Evolutionary conservation across 345 rosid species (phyloP), one percentile per base, ranked within the genome.

Genomic region (Balakata baccata): DNA sequence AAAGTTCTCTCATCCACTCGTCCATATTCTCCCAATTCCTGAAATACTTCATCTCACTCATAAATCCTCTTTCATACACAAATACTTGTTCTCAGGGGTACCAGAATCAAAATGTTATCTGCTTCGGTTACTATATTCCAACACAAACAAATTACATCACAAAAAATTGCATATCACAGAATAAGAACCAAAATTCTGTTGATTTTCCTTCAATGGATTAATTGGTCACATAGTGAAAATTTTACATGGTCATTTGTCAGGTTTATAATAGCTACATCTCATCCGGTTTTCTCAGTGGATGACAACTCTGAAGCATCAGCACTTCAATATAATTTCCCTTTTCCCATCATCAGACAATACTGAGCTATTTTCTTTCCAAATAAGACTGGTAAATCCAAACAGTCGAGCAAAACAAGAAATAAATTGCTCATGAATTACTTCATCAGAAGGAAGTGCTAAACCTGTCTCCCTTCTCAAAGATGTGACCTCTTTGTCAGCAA

Each of bases 401-500:
- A 74, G 75, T 77, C 57, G 22, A 12, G 81, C 86, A 77, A 91
- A 92, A 79, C 94, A 89, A 70, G 98, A 85, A 81, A 95, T 80
- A 80, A 95, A 82, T 71, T 92, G 96, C 61, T 89, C 94, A 69
- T 89, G 89, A 71, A 95, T 81, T 38, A 80, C 86, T 73, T 87
- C 88, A 71, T 95, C 96, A 5, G 85, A 76, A 60, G 92, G 98
- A 86, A 92, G 86, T 63, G 29, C 71, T 17, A 47, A 63, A 73
- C 84, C 77, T 47, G 89, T 82, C 89, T 92, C 98, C 82, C 81
- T 89, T 79, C 86, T 85, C 87, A 87, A 84, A 20, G 98, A 85
- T 9, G 96, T 89, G 59, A 92, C 97, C 66, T 84, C 90, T 82
- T 95, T 94, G 81, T 86, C 88, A 25, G 88, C 87, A 78, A 92